These are phyloP conservation scores for Arabis alpina DNA, from an alignment of 345 rosid genomes.

Conservation along the genomic window DNA sequence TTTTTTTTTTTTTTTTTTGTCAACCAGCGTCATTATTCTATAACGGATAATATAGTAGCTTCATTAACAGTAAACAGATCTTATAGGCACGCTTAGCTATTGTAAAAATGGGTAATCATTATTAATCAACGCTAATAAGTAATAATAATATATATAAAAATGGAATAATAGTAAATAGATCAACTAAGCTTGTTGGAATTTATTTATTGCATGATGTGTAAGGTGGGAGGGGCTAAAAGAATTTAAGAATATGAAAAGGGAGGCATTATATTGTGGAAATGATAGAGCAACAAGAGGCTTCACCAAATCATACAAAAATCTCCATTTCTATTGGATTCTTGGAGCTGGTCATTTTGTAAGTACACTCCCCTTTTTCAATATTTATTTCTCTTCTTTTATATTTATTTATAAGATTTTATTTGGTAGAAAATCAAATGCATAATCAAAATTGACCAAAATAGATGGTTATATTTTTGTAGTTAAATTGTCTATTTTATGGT, in stretches of 20 bases:
- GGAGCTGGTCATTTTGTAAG: constrained; percentile 99
- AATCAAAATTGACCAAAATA: too few species aligned
- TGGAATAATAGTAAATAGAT: constrained; percentile 18
- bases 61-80: background rate
- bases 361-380: background rate
- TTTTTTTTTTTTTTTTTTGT: too few species aligned
- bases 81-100: background rate
- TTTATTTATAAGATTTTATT: background rate
- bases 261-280: constrained; percentile 58
- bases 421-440: too few species aligned
- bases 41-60: background rate
- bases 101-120: background rate
- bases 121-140: background rate
- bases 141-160: background rate
- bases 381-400: constrained; percentile 11
- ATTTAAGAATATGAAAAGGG: constrained; percentile 54
- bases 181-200: constrained; percentile 27
- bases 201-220: constrained; percentile 14
- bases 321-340: constrained; percentile 90
- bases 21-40: background rate
- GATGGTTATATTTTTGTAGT: too few species aligned
- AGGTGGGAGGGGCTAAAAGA: constrained; percentile 78
- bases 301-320: constrained; percentile 68
- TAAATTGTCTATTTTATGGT: too few species aligned
- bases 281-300: constrained; percentile 66